A percentile compares a stretch with the other conserved stretches of the same genome.
These are phyloP conservation scores for Lepidium aucheri DNA, from an alignment of 345 rosid species.

Conservation along the genomic window DNA sequence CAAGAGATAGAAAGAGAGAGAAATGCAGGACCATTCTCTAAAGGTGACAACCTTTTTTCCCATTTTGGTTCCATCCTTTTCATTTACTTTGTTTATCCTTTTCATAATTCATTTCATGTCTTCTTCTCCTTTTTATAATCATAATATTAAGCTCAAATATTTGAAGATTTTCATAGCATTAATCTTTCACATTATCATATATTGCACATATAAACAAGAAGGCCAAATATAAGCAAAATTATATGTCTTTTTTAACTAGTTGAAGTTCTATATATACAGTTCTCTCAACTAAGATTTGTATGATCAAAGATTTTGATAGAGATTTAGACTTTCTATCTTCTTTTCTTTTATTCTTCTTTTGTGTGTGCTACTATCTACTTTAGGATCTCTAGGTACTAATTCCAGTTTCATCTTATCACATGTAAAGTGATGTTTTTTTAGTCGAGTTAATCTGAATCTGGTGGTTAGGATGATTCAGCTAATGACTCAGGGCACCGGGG, in stretches of 20 bases:
- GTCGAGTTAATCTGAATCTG: no score
- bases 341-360: no score
- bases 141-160: no score
- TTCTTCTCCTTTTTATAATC: background rate
- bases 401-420: constrained; percentile 1
- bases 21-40: constrained; percentile 10
- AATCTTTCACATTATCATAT: background rate
- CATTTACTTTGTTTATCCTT: background rate
- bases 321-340: background rate
- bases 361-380: background rate
- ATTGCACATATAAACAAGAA: background rate
- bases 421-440: constrained; percentile 7
- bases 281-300: background rate
- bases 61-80: constrained; percentile 20
- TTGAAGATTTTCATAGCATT: background rate
- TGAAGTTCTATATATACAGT: no score
- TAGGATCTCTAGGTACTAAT: background rate
- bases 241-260: no score
- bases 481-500: no score
- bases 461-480: no score
- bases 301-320: background rate
- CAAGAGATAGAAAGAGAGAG: background rate
- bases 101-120: background rate
- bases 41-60: constrained; percentile 23
- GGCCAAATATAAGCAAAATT: background rate